Base-by-base conservation (phyloP, 805 yeast species). In the Ogataea sp. region DNA sequence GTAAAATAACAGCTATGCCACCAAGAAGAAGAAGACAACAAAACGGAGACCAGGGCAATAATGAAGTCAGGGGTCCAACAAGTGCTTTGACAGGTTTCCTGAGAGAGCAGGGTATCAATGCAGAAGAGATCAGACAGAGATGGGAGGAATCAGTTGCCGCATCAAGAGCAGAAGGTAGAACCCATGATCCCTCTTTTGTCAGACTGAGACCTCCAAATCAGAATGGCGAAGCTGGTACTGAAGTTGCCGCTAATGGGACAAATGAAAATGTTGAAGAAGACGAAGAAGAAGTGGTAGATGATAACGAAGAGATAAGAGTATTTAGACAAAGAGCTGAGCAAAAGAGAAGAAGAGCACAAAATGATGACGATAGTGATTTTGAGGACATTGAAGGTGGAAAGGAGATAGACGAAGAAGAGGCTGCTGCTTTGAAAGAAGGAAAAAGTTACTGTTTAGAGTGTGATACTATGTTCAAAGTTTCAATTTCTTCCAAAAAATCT, bases 81-180 rank as follows among this genome's bases (percentile, higher is more conserved):
- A 82, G 94, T 48, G 97, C 97, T 0, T 66, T 89, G 48, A 89
- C 96, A 0, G 93, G 84, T 59, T 89, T 89, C 52, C 68, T 89
- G 43, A 68, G 88, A 37, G 86, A 83, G 41, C 95, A 88, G 59
- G 97, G 97, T 27, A 89, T 89, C 61, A 83, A 68, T 52, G 87
- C 96, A 1, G 87, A 79, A 41, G 78, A 76, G 32, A 87, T 87
- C 55, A 69, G 88, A 52, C 63, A 64, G 37, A 46, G 67, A 39
- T 56, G 56, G 38, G 63, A 58, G 40, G 54, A 48, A 26, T 48
- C 54, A 18, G 41, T 39, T 7, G 58, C 46, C 34, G 44, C 31
- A 21, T 14, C 34, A 17, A 49, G 42, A 26, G 52, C 44, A 14
- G 52, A 40, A 26, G 47, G 42, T 23, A 52, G 38, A n/a, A 33